Evolutionary conservation across 805 yeast genomes (phyloP), one percentile per base, ranked within the genome.

Genomic region (Spathaspora arborariae): DNA sequence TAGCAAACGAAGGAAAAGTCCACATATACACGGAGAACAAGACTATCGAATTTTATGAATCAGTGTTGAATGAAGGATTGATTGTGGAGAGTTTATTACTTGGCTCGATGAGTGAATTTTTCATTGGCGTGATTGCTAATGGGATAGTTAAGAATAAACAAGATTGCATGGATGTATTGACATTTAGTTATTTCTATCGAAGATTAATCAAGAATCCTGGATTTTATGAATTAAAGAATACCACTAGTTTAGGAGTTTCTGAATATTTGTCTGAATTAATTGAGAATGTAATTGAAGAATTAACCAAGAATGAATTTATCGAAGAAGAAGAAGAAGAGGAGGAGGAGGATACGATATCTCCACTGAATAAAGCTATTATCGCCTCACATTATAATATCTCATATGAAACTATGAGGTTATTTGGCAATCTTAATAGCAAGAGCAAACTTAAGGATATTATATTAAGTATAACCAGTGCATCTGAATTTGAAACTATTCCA

Each of bases 81-180:
- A 97, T 98, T 0, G 70, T 89, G 21, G 99, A 95, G 62, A 88
- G 97, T 64, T 79, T 75, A 54, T 58, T 90, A 52, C 77, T 76
- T 46, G 64, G 70, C 15, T 65, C 67, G 45, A 53, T 90, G 11
- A 83, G 79, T 49, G 97, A 94, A 59, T 73, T 79, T 0, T 75
- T 92, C 30, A 62, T 87, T 37, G 78, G 80, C 39, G 98, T 88
- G 55, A 82, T 90, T n/a, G 78, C 86, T 33, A 77, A 82, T 5
- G 71, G 79, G 2, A 71, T 82, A 11, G 76, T 92, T 47, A 75
- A 71, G 40, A 72, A 79, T 6, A 81, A 86, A 58, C 97, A 91
- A 56, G 94, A 86, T 54, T 88, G 96, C 56, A 79, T 94, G 49
- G 97, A 92, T 57, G 89, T 96, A 95, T 58, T 94, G 27, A 86